These are phyloP conservation scores for Flaveria robusta DNA, from an alignment of 129 eudicot species.

Conservation along the genomic window DNA sequence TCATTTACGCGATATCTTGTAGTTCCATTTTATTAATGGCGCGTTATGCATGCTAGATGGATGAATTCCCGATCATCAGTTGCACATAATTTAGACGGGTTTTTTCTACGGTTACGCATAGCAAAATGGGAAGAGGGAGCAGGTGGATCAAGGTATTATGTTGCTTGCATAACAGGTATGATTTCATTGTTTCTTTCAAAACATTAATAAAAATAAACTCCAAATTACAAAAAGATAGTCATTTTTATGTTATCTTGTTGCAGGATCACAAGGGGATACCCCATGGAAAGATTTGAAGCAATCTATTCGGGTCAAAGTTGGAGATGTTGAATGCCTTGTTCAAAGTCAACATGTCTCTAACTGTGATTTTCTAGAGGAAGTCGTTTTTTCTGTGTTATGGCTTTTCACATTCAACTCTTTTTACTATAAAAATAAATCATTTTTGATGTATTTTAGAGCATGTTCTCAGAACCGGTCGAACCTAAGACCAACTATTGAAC, in stretches of 20 bases:
- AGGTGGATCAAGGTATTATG: conserved; percentile 69
- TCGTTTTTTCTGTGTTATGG: neutral
- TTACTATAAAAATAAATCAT: neutral
- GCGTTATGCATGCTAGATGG: conserved; percentile 49
- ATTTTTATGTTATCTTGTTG: neutral
- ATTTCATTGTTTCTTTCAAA: neutral
- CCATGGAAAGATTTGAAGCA: conserved; percentile 38
- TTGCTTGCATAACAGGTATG: conserved; percentile 74
- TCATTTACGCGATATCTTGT: neutral
- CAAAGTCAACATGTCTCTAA: conserved; percentile 71
- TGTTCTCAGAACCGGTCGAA: neutral
- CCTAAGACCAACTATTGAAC: no score
- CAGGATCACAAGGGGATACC: conserved; percentile 46
- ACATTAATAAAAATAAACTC: neutral
- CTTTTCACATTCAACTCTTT: neutral
- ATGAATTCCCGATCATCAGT: conserved; percentile 41
- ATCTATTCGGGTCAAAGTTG: conserved; percentile 53
- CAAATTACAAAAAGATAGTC: neutral
- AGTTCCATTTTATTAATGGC: neutral
- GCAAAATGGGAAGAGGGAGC: conserved; percentile 56
- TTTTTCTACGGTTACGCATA: conserved; percentile 70
- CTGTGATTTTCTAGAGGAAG: conserved; percentile 78
- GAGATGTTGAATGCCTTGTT: conserved; percentile 55
- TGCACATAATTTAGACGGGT: conserved; percentile 52
- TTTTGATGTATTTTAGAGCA: neutral